Evolutionary conservation across 2,329 filamentous ascomycete species (phyloP), one percentile per base, ranked within the genome.

Genomic region (Magnaporthiopsis incrustans): DNA sequence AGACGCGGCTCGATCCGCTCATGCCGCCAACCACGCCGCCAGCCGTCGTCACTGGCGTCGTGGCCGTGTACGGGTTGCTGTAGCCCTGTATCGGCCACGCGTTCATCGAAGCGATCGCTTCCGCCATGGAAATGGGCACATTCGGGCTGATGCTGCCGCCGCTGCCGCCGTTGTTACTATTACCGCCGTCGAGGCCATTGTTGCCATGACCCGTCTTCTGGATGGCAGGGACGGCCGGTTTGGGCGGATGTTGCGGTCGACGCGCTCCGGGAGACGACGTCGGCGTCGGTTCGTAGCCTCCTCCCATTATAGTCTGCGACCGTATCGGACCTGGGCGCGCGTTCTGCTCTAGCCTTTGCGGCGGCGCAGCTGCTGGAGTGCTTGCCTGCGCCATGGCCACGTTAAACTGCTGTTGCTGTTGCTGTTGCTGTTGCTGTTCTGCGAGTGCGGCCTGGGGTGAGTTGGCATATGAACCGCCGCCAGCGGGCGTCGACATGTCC

Each of bases 401-500:
- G 44, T 53, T 25, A 11, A 53, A 25, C 44, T 53, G 44, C n/a
- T 53, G 72, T 65, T 59, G 73, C 68, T 50, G 68, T 61, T n/a
- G 44, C n/a, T 53, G 72, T 65, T 53, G 44, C n/a, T 53, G 72
- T 65, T 59, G 73, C 68, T 50, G 68, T 61, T n/a, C 65, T 59
- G 33, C 10, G 18, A 53, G 44, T 4, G 30, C 26, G 2, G 35
- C 50, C 12, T 15, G 35, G 4, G 57, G 64, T 22, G 64, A 63
- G 57, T n/a, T 59, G 32, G 27, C 56, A 35, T 50, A 44, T 50
- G 53, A n/a, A 60, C 38, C 1, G 66, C 50, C 10, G 70, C 67
- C 1, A 72, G 71, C 14, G 70, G 71, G 68, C 12, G 71, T 70
- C 50, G 66, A 64, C 12, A 67, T 66, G 14, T 66, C 63, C 56